Conservation (phyloP, 2,329 filamentous ascomycete genomes). For the Ceratocystis destructans region DNA sequence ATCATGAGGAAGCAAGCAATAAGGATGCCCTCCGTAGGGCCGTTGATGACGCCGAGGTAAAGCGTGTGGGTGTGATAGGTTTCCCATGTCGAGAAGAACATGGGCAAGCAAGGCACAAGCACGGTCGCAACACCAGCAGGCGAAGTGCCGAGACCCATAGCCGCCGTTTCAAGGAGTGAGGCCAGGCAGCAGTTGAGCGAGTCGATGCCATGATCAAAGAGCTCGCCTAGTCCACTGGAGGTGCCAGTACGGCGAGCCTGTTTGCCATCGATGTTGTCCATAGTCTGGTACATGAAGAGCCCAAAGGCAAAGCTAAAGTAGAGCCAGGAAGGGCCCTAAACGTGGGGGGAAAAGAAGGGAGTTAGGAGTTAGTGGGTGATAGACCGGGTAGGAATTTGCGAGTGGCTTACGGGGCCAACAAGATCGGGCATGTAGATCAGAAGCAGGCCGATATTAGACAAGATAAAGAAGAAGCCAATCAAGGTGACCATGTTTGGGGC, state of each 20-base stretch:
- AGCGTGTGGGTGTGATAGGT: slow-evolving; percentile 97
- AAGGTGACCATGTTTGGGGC: slow-evolving; percentile 97
- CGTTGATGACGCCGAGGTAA: slow-evolving; percentile 93
- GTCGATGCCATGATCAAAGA: slow-evolving; percentile 98
- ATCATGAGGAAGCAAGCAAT: slow-evolving; percentile 80
- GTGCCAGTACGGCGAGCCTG: slow-evolving; percentile 90
- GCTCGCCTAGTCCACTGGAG: slow-evolving; percentile 84
- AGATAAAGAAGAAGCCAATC: slow-evolving; percentile 85
- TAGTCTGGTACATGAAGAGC: slow-evolving; percentile 96
- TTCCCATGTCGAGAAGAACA: slow-evolving; percentile 99
- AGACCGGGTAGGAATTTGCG: slow-evolving; percentile 1
- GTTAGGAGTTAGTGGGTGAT: slow-evolving; percentile 18
- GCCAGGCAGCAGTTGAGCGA: slow-evolving; percentile 93
- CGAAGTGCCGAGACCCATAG: slow-evolving; percentile 79
- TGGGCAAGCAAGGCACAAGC: slow-evolving; percentile 78
- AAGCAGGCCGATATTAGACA: slow-evolving; percentile 63
- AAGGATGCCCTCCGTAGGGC: slow-evolving; percentile 86
- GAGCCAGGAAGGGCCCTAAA: slow-evolving; percentile 70
- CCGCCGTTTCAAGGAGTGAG: slow-evolving; percentile 78
- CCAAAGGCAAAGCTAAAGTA: slow-evolving; percentile 94
- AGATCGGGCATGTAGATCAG: slow-evolving; percentile 78
- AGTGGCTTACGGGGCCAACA: slow-evolving; percentile 60
- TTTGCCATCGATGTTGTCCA: slow-evolving; percentile 98
- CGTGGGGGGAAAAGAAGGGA: background rate
- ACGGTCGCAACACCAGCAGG: slow-evolving; percentile 82